phyloP scores from a whole-genome alignment of 768 basidiomycete species.

The Termitomyces sp. region DNA sequence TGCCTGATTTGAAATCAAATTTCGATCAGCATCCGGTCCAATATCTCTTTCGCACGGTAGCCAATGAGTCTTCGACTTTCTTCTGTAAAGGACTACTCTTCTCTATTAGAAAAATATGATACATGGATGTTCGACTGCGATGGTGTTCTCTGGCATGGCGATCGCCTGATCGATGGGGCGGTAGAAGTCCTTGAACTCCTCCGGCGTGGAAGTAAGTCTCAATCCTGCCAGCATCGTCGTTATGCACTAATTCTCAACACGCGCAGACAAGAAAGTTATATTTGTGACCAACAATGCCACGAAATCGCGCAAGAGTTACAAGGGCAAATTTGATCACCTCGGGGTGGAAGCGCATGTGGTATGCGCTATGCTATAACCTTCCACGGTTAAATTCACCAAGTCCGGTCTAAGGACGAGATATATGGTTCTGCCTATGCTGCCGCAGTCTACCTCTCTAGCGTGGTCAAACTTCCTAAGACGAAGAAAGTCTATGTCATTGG shows the following conservation, averaged over 20 bases:
- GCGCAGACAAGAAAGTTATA: conserved; percentile 71
- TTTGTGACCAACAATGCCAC: conserved; percentile 99
- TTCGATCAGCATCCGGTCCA: neutral
- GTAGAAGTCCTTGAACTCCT: conserved; percentile 69
- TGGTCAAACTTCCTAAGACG: conserved; percentile 82
- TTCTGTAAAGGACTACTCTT: conserved; percentile 38
- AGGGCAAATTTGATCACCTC: conserved; percentile 86
- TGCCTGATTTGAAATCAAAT: neutral
- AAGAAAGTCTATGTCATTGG: conserved; percentile 97
- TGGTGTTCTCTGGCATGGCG: conserved; percentile 90
- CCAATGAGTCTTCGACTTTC: conserved; percentile 33
- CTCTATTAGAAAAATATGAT: conserved; percentile 64
- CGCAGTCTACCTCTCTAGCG: conserved; percentile 75
- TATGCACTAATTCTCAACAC: conserved; percentile 10
- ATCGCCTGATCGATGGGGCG: conserved; percentile 72
- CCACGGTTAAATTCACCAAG: neutral
- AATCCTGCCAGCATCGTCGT: neutral
- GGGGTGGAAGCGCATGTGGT: conserved; percentile 84
- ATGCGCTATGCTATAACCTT: conserved; percentile 22
- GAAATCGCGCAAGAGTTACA: conserved; percentile 86
- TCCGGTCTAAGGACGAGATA: conserved; percentile 74
- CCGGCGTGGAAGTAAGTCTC: conserved; percentile 56
- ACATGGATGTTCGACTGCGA: conserved; percentile 98
- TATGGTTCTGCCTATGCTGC: conserved; percentile 88
- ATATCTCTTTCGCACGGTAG: neutral